Evolutionary conservation across 768 basidiomycete genomes (phyloP).

Genomic region (Termitomyces sp.): DNA sequence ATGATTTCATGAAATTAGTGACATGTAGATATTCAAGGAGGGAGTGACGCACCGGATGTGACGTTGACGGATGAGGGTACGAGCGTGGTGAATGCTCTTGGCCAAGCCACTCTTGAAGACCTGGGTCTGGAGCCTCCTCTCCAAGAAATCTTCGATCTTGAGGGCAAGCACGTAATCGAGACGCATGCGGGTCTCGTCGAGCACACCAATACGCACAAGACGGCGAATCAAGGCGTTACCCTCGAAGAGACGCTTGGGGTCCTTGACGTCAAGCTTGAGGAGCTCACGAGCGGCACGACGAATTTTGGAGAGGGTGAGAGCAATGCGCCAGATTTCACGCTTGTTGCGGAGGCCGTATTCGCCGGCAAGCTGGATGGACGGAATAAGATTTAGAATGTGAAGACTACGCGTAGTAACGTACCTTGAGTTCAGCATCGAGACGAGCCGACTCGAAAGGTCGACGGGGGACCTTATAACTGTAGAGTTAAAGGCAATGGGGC

Average conservation of each 20-base stretch:
- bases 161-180: constrained; percentile 99
- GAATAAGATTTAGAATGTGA: not conserved
- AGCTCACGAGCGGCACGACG: constrained; percentile 99
- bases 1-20: not conserved
- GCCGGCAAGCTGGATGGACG: constrained; percentile 85
- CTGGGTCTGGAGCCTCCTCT: constrained; percentile 97
- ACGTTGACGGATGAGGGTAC: constrained; percentile 95
- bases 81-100: constrained; percentile 97
- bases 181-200: constrained; percentile 98
- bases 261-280: constrained; percentile 99
- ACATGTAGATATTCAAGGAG: not conserved
- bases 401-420: constrained; percentile 25
- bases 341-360: constrained; percentile 99
- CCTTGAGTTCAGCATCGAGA: constrained; percentile 99
- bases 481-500: constrained; percentile 56
- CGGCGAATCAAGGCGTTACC: constrained; percentile 94
- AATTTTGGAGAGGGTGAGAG: constrained; percentile 97
- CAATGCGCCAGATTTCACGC: constrained; percentile 99
- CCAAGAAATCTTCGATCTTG: constrained; percentile 99
- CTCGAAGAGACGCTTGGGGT: constrained; percentile 99
- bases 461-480: constrained; percentile 98
- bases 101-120: constrained; percentile 99
- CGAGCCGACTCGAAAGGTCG: constrained; percentile 96
- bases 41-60: constrained; percentile 82
- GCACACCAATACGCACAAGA: constrained; percentile 98